phyloP scores from a whole-genome alignment of 2,329 filamentous ascomycete genomes.

The Pestalotiopsis sp. region DNA sequence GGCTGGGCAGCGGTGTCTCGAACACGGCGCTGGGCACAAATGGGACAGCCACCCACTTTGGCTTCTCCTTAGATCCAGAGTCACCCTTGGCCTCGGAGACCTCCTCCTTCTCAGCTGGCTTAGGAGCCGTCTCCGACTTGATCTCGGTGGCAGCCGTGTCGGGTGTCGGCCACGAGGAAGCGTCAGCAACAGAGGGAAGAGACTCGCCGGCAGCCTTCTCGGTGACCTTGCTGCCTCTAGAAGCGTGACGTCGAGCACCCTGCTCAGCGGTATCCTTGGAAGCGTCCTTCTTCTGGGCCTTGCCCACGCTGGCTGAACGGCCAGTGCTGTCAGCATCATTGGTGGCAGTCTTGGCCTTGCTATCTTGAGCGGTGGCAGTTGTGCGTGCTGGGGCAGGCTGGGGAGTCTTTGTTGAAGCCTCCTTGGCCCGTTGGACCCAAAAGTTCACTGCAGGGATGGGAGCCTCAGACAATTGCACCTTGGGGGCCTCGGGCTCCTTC shows the following conservation, averaged over 20 bases:
- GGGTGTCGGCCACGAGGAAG: conserved; percentile 86
- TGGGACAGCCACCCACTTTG: conserved; percentile 82
- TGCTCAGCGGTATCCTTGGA: conserved; percentile 43
- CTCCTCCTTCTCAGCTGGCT: conserved; percentile 57
- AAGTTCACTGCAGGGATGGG: conserved; percentile 83
- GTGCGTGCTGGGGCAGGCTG: conserved; percentile 1
- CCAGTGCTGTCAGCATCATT: conserved; percentile 9
- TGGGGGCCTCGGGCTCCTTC: conserved; percentile 61
- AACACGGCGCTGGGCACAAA: conserved; percentile 87
- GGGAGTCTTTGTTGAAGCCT: conserved; percentile 1
- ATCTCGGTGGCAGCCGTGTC: conserved; percentile 77
- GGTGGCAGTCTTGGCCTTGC: conserved; percentile 11
- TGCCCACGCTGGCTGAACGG: conserved; percentile 32
- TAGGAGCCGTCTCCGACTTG: conserved; percentile 70
- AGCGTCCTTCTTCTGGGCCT: conserved; percentile 47
- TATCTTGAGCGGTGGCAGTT: conserved; percentile 20
- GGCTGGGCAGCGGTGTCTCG: conserved; percentile 74
- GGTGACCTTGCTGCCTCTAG: conserved; percentile 47
- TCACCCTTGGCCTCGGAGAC: conserved; percentile 62
- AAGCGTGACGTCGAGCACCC: conserved; percentile 40
- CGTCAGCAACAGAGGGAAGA: conserved; percentile 72
- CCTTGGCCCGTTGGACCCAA: conserved; percentile 70
- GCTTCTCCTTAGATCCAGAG: conserved; percentile 62
- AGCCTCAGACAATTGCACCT: conserved; percentile 75
- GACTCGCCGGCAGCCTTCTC: conserved; percentile 34